Evolutionary conservation across 2,329 filamentous ascomycete genomes (phyloP).

Genomic region (Colletotrichum coccodes): DNA sequence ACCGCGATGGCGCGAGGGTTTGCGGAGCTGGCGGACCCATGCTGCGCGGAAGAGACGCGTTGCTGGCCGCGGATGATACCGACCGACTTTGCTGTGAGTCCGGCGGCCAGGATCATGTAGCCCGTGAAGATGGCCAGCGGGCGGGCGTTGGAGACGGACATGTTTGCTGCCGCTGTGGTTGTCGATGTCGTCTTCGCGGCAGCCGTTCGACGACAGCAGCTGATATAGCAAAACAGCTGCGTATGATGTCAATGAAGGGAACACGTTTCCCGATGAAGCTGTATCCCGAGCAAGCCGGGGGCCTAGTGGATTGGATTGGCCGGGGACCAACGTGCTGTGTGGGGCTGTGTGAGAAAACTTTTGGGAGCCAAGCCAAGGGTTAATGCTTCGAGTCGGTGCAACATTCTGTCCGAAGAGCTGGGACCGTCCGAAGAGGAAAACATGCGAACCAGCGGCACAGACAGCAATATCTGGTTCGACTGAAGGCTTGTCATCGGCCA

Average conservation of each 20-base stretch:
- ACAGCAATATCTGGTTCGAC: not conserved
- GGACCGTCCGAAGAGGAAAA: not conserved
- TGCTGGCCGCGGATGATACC: constrained; percentile 25
- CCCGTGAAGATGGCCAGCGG: constrained; percentile 36
- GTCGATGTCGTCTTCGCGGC: not conserved
- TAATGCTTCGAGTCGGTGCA: constrained; percentile 11
- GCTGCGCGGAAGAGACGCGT: not conserved
- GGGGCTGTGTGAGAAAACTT: not conserved
- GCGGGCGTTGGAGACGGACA: constrained; percentile 31
- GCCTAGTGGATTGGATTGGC: not conserved
- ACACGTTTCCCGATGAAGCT: not conserved
- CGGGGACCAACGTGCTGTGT: not conserved
- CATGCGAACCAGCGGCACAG: not conserved
- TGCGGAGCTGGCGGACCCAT: not conserved
- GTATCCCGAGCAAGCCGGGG: not conserved
- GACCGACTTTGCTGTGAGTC: constrained; percentile 33
- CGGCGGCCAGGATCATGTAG: constrained; percentile 35
- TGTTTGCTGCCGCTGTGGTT: not conserved
- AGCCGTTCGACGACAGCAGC: not conserved
- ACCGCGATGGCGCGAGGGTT: constrained; percentile 21
- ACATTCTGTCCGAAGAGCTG: constrained; percentile 16
- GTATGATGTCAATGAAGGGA: not conserved
- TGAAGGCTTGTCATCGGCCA: no score
- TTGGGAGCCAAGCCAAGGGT: not conserved
- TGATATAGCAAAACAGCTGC: not conserved